phyloP scores from a whole-genome alignment of 1,139 yeast genomes.

The Yamadazyma epiphylla region DNA sequence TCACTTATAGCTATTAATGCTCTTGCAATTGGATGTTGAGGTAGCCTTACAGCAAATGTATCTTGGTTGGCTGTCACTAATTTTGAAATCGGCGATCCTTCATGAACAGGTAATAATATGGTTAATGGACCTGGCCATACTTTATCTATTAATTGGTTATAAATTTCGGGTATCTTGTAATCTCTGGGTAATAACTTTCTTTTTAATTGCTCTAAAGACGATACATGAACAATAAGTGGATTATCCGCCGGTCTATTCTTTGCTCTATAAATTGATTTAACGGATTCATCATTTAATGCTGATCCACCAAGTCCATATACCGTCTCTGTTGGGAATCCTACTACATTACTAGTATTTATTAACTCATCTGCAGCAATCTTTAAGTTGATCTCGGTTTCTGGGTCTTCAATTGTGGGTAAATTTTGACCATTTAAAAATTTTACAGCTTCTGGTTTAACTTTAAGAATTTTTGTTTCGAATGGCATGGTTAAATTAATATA shows the following conservation, averaged over 20 bases:
- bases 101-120: constrained; percentile 66
- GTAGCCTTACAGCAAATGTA: constrained; percentile 90
- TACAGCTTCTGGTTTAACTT: constrained; percentile 28
- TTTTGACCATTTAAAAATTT: constrained; percentile 18
- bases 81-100: constrained; percentile 54
- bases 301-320: constrained; percentile 95
- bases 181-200: constrained; percentile 47
- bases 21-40: constrained; percentile 82
- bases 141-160: constrained; percentile 54
- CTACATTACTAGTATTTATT: constrained; percentile 50
- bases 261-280: constrained; percentile 72
- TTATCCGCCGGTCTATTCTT: constrained; percentile 94
- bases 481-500: constrained; percentile 1
- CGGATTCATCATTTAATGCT: constrained; percentile 71
- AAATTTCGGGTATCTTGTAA: constrained; percentile 60
- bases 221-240: constrained; percentile 86
- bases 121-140: constrained; percentile 98
- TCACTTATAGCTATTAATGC: constrained; percentile 86
- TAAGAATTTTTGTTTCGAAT: constrained; percentile 25
- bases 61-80: constrained; percentile 82
- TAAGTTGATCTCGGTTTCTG: constrained; percentile 47
- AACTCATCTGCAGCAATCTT: constrained; percentile 57
- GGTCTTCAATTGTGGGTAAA: constrained; percentile 46
- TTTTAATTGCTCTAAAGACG: constrained; percentile 70
- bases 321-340: constrained; percentile 96